Percentiles rank a stretch among this genome's conserved stretches.
These are phyloP conservation scores for Suhomyces choctaworum DNA, from an alignment of 1,139 yeast species.

Conservation along the genomic window DNA sequence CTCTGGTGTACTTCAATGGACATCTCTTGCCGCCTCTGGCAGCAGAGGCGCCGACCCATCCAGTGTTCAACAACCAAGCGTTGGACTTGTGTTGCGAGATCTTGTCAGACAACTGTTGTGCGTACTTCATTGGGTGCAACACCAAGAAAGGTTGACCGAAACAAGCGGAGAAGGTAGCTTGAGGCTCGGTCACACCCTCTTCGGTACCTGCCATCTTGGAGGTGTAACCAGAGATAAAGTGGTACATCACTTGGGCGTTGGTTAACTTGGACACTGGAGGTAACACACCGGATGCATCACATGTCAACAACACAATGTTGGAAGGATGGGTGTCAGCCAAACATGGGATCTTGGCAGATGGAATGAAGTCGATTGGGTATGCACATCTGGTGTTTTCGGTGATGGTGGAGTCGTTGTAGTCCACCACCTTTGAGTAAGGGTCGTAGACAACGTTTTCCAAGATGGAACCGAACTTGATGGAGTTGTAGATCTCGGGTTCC, in stretches of 20 bases:
- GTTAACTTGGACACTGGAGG: slow-evolving; percentile 96
- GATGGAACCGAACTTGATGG: slow-evolving; percentile 91
- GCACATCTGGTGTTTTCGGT: slow-evolving; percentile 99
- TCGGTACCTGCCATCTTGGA: slow-evolving; percentile 99
- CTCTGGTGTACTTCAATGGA: slow-evolving; percentile 96
- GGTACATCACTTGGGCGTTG: slow-evolving; percentile 97
- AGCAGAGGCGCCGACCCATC: slow-evolving; percentile 97
- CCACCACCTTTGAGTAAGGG: slow-evolving; percentile 75
- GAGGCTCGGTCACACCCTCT: slow-evolving; percentile 98
- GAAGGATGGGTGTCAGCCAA: slow-evolving; percentile 87
- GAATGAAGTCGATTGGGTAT: slow-evolving; percentile 95
- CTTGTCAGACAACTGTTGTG: slow-evolving; percentile 94
- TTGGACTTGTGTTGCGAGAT: slow-evolving; percentile 84
- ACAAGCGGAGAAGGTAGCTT: slow-evolving; percentile 97
- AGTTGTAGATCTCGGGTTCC: slow-evolving; percentile 97
- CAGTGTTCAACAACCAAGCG: slow-evolving; percentile 97
- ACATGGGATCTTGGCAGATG: slow-evolving; percentile 96
- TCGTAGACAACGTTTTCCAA: slow-evolving; percentile 93
- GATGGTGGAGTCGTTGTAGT: slow-evolving; percentile 75
- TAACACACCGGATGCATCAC: slow-evolving; percentile 97
- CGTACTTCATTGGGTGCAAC: slow-evolving; percentile 97
- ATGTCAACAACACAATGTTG: slow-evolving; percentile 88
- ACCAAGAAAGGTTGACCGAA: slow-evolving; percentile 99
- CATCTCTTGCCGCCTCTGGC: slow-evolving; percentile 96
- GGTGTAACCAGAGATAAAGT: slow-evolving; percentile 97